A percentile compares a stretch with the other conserved stretches of the same genome.
Conservation (phyloP, 345 rosid species). For the Kandelia obovata region DNA sequence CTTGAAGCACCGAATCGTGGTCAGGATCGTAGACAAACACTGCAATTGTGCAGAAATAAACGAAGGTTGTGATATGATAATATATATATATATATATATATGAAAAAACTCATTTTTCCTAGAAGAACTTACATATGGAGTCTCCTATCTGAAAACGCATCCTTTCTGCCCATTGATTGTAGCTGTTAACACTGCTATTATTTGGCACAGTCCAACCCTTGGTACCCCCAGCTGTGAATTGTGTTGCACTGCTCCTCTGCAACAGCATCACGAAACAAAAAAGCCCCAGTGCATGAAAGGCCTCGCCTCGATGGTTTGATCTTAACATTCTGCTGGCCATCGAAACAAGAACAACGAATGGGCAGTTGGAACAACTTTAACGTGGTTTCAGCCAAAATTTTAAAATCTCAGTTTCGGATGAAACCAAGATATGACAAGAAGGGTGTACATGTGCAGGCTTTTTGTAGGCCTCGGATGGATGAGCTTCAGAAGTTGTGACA, state of each 20-base stretch:
- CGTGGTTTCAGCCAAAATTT: not conserved
- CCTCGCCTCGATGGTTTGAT: conserved; percentile 15
- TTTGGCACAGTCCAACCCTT: conserved; percentile 61
- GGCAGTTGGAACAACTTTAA: not conserved
- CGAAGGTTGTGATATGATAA: no score
- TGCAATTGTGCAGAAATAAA: conserved; percentile 17
- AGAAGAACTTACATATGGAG: conserved; percentile 21
- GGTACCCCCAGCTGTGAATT: conserved; percentile 57
- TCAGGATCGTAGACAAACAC: conserved; percentile 50
- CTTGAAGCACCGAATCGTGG: conserved; percentile 66
- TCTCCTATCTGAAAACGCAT: conserved; percentile 79
- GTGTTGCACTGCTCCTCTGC: conserved; percentile 43
- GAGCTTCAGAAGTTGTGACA: conserved; percentile 45
- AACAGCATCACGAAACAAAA: conserved; percentile 38
- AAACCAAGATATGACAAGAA: conserved; percentile 19
- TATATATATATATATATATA: no score
- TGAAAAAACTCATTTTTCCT: no score
- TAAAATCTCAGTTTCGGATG: not conserved
- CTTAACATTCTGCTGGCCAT: conserved; percentile 32
- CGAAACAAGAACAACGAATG: no score
- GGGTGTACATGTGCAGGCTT: conserved; percentile 25
- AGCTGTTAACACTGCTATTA: conserved; percentile 26
- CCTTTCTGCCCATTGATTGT: conserved; percentile 67
- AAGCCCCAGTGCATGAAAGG: conserved; percentile 30
- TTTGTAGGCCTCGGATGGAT: conserved; percentile 51